Conservation (phyloP, 2,329 filamentous ascomycete species). For the Cyclaneusma minus region DNA sequence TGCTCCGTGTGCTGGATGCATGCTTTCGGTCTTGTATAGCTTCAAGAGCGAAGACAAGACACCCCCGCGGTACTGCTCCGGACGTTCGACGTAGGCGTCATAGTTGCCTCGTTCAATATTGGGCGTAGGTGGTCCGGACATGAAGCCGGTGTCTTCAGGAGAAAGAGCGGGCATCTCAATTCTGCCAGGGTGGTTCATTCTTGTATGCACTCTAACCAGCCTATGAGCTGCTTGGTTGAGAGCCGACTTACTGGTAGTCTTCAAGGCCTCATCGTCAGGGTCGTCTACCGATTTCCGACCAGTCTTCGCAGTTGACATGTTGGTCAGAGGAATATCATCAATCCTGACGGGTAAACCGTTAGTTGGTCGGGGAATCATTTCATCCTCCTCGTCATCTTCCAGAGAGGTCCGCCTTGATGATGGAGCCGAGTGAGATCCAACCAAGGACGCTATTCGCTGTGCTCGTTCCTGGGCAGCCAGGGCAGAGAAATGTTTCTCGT, state of each 20-base stretch:
- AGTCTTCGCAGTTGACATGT: constrained; percentile 10
- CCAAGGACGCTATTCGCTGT: constrained; percentile 15
- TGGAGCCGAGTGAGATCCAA: constrained; percentile 16
- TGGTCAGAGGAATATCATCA: constrained; percentile 17
- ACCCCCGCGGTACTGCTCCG: constrained; percentile 54
- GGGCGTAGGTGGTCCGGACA: constrained; percentile 31
- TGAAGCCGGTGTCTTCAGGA: constrained; percentile 7
- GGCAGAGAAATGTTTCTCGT: constrained; percentile 17
- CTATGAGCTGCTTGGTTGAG: constrained; percentile 31
- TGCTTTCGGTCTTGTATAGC: constrained; percentile 39
- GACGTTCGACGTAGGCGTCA: constrained; percentile 49
- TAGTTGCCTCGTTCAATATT: constrained; percentile 26
- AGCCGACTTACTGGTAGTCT: constrained; percentile 13
- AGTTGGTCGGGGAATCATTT: constrained; percentile 2
- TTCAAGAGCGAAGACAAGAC: constrained; percentile 59
- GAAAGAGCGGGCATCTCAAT: constrained; percentile 6
- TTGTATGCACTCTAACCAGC: constrained; percentile 25
- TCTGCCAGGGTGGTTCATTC: constrained; percentile 10
- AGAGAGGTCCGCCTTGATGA: constrained; percentile 16
- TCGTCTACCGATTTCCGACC: constrained; percentile 16
- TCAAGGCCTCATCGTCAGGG: constrained; percentile 7
- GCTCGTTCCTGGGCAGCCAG: constrained; percentile 17
- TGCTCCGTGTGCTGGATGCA: constrained; percentile 8
- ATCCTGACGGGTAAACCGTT: constrained; percentile 12
- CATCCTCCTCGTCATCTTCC: constrained; percentile 10